Evolutionary conservation across 805 yeast genomes (phyloP).

Genomic region (Debaryomyces maramus): DNA sequence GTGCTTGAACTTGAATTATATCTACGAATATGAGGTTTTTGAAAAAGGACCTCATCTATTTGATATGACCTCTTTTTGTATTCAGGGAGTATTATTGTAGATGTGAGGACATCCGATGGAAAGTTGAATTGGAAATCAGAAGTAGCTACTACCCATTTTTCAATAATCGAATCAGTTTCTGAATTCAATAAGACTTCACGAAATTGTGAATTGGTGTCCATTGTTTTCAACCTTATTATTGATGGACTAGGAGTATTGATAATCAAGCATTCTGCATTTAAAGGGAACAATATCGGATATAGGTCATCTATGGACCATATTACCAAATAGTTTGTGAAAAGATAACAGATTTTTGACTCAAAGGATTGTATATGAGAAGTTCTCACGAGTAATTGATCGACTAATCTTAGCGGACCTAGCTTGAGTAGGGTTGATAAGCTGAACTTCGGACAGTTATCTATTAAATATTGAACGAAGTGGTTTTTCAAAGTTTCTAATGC

Average conservation of each 20-base stretch:
- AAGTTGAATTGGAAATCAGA: conserved; percentile 32
- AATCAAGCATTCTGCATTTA: conserved; percentile 7
- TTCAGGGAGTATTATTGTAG: conserved; percentile 24
- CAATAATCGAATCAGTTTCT: conserved; percentile 30
- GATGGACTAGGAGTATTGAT: conserved; percentile 25
- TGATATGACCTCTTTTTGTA: not conserved
- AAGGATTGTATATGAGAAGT: conserved; percentile 10
- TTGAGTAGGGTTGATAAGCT: conserved; percentile 25
- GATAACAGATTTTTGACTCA: conserved; percentile 21
- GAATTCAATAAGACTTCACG: conserved; percentile 27
- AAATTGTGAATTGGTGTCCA: conserved; percentile 6
- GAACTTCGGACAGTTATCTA: conserved; percentile 22
- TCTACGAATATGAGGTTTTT: not conserved
- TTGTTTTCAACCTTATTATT: conserved; percentile 19
- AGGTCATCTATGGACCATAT: conserved; percentile 17
- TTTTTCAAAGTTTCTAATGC: conserved; percentile 30
- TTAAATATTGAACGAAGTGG: conserved; percentile 27
- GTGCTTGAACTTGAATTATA: not conserved
- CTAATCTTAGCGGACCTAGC: conserved; percentile 37
- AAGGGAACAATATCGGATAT: conserved; percentile 12
- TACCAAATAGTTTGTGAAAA: conserved; percentile 35
- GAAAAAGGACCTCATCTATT: not conserved
- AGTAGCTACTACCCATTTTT: conserved; percentile 45
- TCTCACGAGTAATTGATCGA: conserved; percentile 31
- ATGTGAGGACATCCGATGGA: conserved; percentile 37